Percentiles rank a stretch among this genome's conserved stretches.
Conservation (phyloP, 2,329 filamentous ascomycete genomes). For the Ascochyta koolunga region DNA sequence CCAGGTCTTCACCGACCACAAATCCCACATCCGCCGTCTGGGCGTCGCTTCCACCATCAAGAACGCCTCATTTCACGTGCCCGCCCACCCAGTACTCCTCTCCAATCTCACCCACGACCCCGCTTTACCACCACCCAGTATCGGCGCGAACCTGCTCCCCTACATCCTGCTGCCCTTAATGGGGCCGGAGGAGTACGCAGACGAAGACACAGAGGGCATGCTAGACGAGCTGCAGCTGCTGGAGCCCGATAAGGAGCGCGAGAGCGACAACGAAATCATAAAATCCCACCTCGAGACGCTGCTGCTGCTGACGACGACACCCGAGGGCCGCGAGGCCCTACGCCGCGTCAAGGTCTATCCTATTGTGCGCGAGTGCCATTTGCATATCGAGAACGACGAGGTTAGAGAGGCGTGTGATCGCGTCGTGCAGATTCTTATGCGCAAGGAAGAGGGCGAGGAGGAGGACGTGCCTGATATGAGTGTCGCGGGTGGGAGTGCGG, state of each 20-base stretch:
- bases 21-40: conserved; percentile 79
- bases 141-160: conserved; percentile 79
- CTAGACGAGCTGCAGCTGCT: conserved; percentile 88
- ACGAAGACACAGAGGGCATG: conserved; percentile 87
- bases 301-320: conserved; percentile 79
- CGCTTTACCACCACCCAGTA: conserved; percentile 55
- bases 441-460: conserved; percentile 71
- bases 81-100: conserved; percentile 73
- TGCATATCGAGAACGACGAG: conserved; percentile 75
- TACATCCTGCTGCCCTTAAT: conserved; percentile 89
- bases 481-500: conserved; percentile 24
- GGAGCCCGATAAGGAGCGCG: conserved; percentile 86
- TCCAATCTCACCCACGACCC: conserved; percentile 46
- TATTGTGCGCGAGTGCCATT: conserved; percentile 83
- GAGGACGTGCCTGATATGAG: conserved; percentile 47
- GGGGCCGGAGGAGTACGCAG: conserved; percentile 84
- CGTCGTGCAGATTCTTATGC: conserved; percentile 85
- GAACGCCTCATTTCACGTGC: conserved; percentile 84
- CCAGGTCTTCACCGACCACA: conserved; percentile 91
- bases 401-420: conserved; percentile 87
- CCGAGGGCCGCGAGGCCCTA: conserved; percentile 75
- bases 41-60: conserved; percentile 98
- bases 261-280: conserved; percentile 76
- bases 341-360: conserved; percentile 84
- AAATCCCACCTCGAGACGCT: conserved; percentile 90